These are phyloP conservation scores for Colletotrichum navitas DNA, from an alignment of 2,329 filamentous ascomycete species.

Conservation along the genomic window DNA sequence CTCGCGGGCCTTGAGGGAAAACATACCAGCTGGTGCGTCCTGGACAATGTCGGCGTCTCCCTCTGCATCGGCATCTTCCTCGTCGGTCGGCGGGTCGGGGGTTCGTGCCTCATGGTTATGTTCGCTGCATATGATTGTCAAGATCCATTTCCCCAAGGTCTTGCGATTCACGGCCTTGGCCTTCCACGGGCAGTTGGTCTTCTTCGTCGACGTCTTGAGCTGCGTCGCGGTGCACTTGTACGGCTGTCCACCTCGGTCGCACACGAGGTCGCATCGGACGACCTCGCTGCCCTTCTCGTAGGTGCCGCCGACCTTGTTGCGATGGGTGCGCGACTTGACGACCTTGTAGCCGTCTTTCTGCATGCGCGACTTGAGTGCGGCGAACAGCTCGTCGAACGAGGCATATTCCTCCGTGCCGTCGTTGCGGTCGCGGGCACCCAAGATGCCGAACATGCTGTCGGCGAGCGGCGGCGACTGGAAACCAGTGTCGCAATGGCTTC, in stretches of 20 bases:
- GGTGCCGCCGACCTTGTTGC: slow-evolving; percentile 55
- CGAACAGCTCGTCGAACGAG: slow-evolving; percentile 58
- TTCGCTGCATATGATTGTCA: slow-evolving; percentile 58
- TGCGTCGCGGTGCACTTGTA: slow-evolving; percentile 60
- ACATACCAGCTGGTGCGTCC: slow-evolving; percentile 40
- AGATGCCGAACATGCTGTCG: slow-evolving; percentile 58
- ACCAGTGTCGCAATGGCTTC: slow-evolving; percentile 32
- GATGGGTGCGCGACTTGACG: slow-evolving; percentile 59
- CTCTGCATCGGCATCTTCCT: slow-evolving; percentile 51
- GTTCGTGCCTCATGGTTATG: slow-evolving; percentile 61
- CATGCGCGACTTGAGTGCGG: slow-evolving; percentile 56
- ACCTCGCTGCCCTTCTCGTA: slow-evolving; percentile 58
- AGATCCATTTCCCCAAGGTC: slow-evolving; percentile 58
- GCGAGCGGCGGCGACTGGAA: slow-evolving; percentile 12
- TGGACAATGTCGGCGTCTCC: slow-evolving; percentile 46
- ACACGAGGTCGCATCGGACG: slow-evolving; percentile 60
- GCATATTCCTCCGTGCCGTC: slow-evolving; percentile 51
- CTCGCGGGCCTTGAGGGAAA: not conserved
- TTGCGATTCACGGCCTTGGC: slow-evolving; percentile 60
- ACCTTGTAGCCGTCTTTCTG: slow-evolving; percentile 61
- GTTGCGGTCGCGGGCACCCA: slow-evolving; percentile 54
- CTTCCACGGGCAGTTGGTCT: slow-evolving; percentile 61
- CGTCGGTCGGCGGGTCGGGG: slow-evolving; percentile 55
- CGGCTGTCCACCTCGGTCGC: slow-evolving; percentile 58
- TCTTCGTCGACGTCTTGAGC: slow-evolving; percentile 61